Percentiles rank a stretch among this genome's conserved stretches.
Conservation (phyloP, 768 basidiomycete genomes). For the Russula sp. region DNA sequence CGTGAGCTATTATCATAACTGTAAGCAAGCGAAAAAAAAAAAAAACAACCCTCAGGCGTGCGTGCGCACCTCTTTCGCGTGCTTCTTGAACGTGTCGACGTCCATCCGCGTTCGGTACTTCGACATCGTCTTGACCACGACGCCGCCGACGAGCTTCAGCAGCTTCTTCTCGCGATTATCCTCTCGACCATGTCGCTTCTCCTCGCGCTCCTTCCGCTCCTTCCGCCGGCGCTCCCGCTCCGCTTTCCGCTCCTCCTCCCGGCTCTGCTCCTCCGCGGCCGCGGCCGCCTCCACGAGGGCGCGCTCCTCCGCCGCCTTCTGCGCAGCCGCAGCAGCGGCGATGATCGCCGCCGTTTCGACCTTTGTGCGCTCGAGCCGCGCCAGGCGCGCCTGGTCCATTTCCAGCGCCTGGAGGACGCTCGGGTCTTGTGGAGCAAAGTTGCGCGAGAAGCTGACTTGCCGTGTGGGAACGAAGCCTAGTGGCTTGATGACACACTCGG, state of each 20-base stretch:
- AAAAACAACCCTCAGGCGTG: background rate
- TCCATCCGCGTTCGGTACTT: slow-evolving; percentile 75
- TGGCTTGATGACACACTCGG: slow-evolving; percentile 26
- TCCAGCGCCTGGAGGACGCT: background rate
- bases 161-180: slow-evolving; percentile 75
- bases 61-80: slow-evolving; percentile 81
- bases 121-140: slow-evolving; percentile 91
- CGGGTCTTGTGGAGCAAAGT: background rate
- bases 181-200: slow-evolving; percentile 54
- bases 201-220: slow-evolving; percentile 28
- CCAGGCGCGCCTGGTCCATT: slow-evolving; percentile 11
- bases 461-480: slow-evolving; percentile 21
- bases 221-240: slow-evolving; percentile 27
- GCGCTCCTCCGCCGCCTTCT: slow-evolving; percentile 24
- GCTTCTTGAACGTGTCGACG: slow-evolving; percentile 84
- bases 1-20: too few relatives aligned
- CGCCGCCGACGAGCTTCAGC: slow-evolving; percentile 74
- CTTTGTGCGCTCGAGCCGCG: slow-evolving; percentile 21
- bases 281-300: slow-evolving; percentile 24
- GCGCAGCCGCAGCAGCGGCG: slow-evolving; percentile 35
- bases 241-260: slow-evolving; percentile 24
- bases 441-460: background rate
- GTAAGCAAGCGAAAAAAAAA: too few relatives aligned
- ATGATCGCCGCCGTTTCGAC: slow-evolving; percentile 37
- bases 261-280: slow-evolving; percentile 23